Conservation (phyloP, 495 filamentous ascomycete species). For the Lineolata rhizophorae region DNA sequence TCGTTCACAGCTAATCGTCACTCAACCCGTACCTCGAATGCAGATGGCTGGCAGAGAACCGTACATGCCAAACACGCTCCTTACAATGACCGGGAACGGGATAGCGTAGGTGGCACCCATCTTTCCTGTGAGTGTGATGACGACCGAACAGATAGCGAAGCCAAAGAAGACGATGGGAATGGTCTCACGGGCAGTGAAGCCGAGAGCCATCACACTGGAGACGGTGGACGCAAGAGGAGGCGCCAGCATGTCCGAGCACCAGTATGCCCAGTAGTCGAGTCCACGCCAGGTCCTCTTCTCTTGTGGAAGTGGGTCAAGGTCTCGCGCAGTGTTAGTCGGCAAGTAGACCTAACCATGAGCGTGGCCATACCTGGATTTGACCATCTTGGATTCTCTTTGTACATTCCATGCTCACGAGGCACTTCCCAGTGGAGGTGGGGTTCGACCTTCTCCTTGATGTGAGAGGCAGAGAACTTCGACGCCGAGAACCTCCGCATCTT, state of each 20-base stretch:
- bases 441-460: constrained; percentile 1
- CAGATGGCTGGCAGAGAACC: constrained; percentile 34
- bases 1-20: constrained; percentile 5
- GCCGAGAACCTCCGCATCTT: not conserved
- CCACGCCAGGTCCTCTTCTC: constrained; percentile 23
- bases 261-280: constrained; percentile 21
- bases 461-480: not conserved
- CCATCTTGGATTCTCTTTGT: not conserved
- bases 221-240: constrained; percentile 21
- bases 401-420: not conserved
- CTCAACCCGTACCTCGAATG: constrained; percentile 15
- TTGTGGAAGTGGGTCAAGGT: constrained; percentile 25
- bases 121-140: constrained; percentile 24
- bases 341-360: no score
- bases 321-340: no score
- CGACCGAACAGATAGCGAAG: constrained; percentile 21
- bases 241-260: constrained; percentile 22
- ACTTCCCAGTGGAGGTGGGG: not conserved
- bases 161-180: constrained; percentile 26
- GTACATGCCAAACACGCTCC: constrained; percentile 71
- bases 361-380: not conserved
- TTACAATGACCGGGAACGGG: constrained; percentile 57
- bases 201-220: constrained; percentile 22
- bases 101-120: constrained; percentile 70
- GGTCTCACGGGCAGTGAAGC: constrained; percentile 25